These are phyloP conservation scores for Carex scoparia DNA, from an alignment of 176 grass and related monocot genomes.

Conservation along the genomic window DNA sequence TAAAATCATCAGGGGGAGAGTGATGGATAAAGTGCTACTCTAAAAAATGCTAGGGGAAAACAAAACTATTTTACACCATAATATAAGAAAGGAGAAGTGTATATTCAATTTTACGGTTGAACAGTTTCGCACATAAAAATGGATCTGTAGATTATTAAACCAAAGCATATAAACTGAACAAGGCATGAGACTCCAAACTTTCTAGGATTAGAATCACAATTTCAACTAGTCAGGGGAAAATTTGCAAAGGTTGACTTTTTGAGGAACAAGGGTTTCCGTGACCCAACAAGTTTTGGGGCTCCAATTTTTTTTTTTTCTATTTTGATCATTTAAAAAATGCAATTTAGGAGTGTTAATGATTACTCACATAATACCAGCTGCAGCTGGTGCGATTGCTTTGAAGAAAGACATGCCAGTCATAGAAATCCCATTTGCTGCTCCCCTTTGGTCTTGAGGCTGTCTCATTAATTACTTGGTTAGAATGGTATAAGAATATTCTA, in stretches of 20 bases:
- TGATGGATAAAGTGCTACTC: neutral
- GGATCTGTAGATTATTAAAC: neutral
- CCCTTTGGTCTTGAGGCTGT: conserved; percentile 77
- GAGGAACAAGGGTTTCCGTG: neutral
- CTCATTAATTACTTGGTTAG: neutral
- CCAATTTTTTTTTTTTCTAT: neutral
- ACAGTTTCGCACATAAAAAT: neutral
- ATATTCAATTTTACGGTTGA: neutral
- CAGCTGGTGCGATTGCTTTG: conserved; percentile 65
- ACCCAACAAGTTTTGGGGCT: neutral
- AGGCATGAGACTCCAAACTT: no score
- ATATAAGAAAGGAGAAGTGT: neutral
- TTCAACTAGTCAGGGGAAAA: no score
- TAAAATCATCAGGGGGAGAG: neutral
- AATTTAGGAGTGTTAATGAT: neutral
- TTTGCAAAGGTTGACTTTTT: neutral
- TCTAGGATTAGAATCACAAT: no score
- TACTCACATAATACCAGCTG: conserved; percentile 60
- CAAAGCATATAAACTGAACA: no score
- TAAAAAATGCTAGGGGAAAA: neutral
- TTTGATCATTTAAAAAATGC: neutral
- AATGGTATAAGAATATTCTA: conserved; percentile 3
- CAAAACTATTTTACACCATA: neutral
- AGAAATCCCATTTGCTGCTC: conserved; percentile 80
- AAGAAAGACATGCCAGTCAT: conserved; percentile 70